Base-by-base conservation (phyloP, 441 rosid species). In the Gossypium schwendimanii region DNA sequence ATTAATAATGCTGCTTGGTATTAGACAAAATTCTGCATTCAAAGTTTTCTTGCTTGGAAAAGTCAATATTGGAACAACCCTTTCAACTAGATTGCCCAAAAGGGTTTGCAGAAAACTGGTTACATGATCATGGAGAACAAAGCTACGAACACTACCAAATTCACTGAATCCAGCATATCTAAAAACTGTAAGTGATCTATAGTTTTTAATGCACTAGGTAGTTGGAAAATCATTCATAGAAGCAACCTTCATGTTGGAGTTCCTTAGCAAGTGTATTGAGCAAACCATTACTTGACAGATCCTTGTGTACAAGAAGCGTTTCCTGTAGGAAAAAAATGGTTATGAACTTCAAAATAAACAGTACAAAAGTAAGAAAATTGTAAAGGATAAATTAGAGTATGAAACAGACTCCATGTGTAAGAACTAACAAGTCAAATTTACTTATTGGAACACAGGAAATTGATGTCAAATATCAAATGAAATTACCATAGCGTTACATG, bases 401-500 rank as follows among this genome's bases (percentile, higher is more conserved):
- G 39, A 65, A 45, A 47, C 57, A 23, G 8, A 66, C 11, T 7
- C 14, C 45, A n/a, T 4, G 1, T 54, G 54, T 39, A 49, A 23
- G 44, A 64, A 47, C 11, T 44, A 69, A 28, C 33, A 24, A 3
- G 3, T 28, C 52, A 61, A 36, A 66, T 72, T 41, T 44, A 31
- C 66, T 21, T 18, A 10, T 6, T 11, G 28, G 36, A 18, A 74
- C 23, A 50, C 31, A 63, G 28, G 73, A 77, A 6, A 55, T 44
- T 6, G 69, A 64, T 23, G 44, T 39, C 45, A 39, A 39, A 39
- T 39, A 39, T 15, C 54, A 67, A 52, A 18, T 57, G 18, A 52
- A 74, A 26, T 49, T 67, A 67, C 74, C 95, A 88, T 84, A 33
- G 95, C 89, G 54, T 90, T 90, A 73, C 96, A 90, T 50, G 91